These are phyloP conservation scores for Diaporthe ilicicola DNA, from an alignment of 2,329 filamentous ascomycete species.

Conservation along the genomic window DNA sequence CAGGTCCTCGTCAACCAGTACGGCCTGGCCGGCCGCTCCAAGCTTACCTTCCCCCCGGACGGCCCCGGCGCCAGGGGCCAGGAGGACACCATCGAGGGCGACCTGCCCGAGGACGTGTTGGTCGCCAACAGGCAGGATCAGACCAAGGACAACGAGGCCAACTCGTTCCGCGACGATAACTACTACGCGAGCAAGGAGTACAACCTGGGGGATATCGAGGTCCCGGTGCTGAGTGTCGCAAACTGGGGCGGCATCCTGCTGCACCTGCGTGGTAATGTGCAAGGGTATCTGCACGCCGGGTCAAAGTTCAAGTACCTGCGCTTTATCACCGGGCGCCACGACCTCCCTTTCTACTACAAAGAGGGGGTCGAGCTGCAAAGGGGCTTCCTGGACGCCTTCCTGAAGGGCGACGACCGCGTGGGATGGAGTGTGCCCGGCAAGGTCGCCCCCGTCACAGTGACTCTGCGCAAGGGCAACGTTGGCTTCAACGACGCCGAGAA, in stretches of 20 bases:
- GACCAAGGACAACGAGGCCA: slow-evolving; percentile 53
- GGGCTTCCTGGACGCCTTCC: slow-evolving; percentile 75
- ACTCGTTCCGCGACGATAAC: slow-evolving; percentile 67
- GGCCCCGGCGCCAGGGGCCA: slow-evolving; percentile 41
- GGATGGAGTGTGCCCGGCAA: slow-evolving; percentile 69
- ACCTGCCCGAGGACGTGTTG: slow-evolving; percentile 61
- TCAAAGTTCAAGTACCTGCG: slow-evolving; percentile 75
- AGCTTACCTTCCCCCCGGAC: slow-evolving; percentile 42
- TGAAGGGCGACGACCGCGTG: slow-evolving; percentile 70
- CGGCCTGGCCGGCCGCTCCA: slow-evolving; percentile 52
- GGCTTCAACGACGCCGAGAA: slow-evolving; percentile 71
- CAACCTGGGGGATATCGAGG: slow-evolving; percentile 70
- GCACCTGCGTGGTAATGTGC: slow-evolving; percentile 74
- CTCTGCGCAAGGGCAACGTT: slow-evolving; percentile 71
- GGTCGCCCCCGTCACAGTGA: slow-evolving; percentile 66
- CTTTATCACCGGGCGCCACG: slow-evolving; percentile 75
- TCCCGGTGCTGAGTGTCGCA: slow-evolving; percentile 71
- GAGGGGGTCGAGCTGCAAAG: slow-evolving; percentile 74
- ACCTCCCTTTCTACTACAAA: slow-evolving; percentile 76
- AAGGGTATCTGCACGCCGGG: slow-evolving; percentile 70
- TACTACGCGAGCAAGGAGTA: slow-evolving; percentile 75
- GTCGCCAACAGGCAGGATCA: slow-evolving; percentile 58
- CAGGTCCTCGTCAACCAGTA: slow-evolving; percentile 76
- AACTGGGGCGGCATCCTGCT: slow-evolving; percentile 78
- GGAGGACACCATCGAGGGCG: slow-evolving; percentile 65